phyloP scores from a whole-genome alignment of 2,329 filamentous ascomycete species.

The Amauroascus verrucosus region DNA sequence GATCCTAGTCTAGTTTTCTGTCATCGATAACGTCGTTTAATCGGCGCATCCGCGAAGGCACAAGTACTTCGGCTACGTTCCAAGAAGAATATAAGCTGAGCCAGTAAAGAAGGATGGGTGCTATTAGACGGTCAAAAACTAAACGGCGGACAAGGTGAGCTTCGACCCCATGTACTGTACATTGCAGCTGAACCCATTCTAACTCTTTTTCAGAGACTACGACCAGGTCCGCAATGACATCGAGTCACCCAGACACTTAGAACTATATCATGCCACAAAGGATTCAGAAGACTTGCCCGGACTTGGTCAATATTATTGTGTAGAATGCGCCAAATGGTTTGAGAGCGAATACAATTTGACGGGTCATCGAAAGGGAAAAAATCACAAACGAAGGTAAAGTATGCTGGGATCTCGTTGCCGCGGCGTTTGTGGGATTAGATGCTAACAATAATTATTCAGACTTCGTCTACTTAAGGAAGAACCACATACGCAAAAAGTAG shows the following conservation, averaged over 20 bases:
- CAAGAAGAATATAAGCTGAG: neutral
- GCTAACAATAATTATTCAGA: constrained; percentile 38
- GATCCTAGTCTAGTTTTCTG: too few relatives aligned
- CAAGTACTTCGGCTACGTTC: neutral
- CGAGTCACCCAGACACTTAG: constrained; percentile 65
- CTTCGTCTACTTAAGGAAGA: constrained; percentile 72
- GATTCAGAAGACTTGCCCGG: constrained; percentile 77
- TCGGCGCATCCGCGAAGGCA: too few relatives aligned
- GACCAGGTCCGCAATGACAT: constrained; percentile 87
- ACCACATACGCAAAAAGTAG: constrained; percentile 75
- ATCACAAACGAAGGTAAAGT: constrained; percentile 74
- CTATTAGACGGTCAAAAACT: constrained; percentile 59
- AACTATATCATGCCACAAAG: constrained; percentile 67
- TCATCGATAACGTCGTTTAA: neutral
- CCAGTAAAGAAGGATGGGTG: constrained; percentile 48
- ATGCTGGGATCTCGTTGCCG: neutral
- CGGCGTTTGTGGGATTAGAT: neutral
- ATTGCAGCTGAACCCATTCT: constrained; percentile 34
- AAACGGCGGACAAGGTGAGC: constrained; percentile 57
- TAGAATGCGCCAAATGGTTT: constrained; percentile 93
- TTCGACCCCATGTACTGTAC: neutral
- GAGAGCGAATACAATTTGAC: constrained; percentile 69
- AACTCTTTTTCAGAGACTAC: constrained; percentile 57
- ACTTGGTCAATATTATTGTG: constrained; percentile 75
- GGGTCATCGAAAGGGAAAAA: constrained; percentile 74